Percentiles rank a stretch among this genome's conserved stretches.
phyloP scores from a whole-genome alignment of 2,329 filamentous ascomycete species.

The Paecilomyces niveus region DNA sequence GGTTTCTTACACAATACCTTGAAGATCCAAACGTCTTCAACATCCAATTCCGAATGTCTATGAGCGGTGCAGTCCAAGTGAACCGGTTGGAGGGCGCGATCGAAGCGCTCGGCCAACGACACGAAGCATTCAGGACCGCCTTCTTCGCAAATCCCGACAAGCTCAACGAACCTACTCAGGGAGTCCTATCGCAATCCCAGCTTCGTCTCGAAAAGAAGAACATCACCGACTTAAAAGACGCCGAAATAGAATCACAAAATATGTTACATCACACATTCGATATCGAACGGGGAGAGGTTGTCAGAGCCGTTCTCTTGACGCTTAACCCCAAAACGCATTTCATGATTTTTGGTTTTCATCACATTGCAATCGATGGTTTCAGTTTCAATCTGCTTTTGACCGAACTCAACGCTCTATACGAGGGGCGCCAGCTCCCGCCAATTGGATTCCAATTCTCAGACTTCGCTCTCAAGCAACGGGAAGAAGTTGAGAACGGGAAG shows the following conservation, averaged over 20 bases:
- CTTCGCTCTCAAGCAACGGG: conserved; percentile 22
- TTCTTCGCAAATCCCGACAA: conserved; percentile 11
- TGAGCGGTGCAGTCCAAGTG: conserved; percentile 23
- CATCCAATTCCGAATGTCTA: conserved; percentile 14
- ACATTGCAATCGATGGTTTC: conserved; percentile 44
- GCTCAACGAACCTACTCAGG: conserved; percentile 16
- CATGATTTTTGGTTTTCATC: conserved; percentile 39
- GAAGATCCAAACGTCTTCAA: conserved; percentile 28
- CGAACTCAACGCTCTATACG: conserved; percentile 39
- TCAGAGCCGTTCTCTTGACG: conserved; percentile 21
- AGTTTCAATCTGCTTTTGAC: conserved; percentile 34
- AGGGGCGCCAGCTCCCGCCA: conserved; percentile 8
- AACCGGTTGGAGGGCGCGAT: conserved; percentile 22
- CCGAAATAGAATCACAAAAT: conserved; percentile 6
- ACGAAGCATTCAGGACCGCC: conserved; percentile 21
- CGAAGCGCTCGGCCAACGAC: conserved; percentile 11
- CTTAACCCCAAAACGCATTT: conserved; percentile 24
- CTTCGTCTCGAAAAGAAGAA: conserved; percentile 19
- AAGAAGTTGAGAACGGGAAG: conserved; percentile 14
- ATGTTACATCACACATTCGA: conserved; percentile 20
- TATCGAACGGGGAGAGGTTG: conserved; percentile 24
- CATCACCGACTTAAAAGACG: conserved; percentile 14
- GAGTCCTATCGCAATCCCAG: conserved; percentile 14
- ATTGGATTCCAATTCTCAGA: conserved; percentile 19
- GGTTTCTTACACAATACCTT: conserved; percentile 15